These are phyloP conservation scores for Scolecobasidium constrictum DNA, from an alignment of 2,329 filamentous ascomycete genomes.

Conservation along the genomic window DNA sequence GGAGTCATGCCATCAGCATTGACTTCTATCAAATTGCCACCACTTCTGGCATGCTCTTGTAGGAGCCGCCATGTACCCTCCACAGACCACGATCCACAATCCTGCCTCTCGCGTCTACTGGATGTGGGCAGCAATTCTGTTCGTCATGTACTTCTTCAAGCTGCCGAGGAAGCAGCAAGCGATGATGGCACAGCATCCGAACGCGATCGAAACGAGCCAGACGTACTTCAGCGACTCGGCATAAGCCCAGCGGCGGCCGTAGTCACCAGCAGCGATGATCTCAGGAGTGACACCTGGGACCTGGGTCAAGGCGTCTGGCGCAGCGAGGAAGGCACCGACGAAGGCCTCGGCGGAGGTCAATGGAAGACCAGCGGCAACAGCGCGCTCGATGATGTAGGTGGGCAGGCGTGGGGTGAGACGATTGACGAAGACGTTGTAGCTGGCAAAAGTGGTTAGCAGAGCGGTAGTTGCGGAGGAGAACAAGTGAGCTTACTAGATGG, in stretches of 20 bases:
- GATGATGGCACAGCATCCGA: conserved; percentile 3
- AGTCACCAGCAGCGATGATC: background rate
- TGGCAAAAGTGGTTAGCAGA: too few species aligned
- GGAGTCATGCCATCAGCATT: too few species aligned
- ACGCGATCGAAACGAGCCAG: conserved; percentile 4
- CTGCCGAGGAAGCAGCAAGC: conserved; percentile 1
- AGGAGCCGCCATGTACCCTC: too few species aligned
- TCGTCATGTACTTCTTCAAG: conserved; percentile 3
- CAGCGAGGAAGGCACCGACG: background rate
- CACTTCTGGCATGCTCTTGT: too few species aligned
- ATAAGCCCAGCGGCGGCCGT: conserved; percentile 1
- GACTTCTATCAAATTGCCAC: too few species aligned
- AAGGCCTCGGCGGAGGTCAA: background rate
- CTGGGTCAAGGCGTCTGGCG: background rate
- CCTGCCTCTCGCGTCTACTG: too few species aligned
- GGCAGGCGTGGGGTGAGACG: background rate
- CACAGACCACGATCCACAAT: too few species aligned
- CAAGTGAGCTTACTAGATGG: too few species aligned
- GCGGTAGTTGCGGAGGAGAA: too few species aligned
- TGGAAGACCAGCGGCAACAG: background rate
- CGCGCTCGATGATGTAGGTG: background rate
- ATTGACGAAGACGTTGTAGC: conserved; percentile 2
- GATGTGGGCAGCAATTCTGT: conserved; percentile 5
- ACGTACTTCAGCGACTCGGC: conserved; percentile 3
- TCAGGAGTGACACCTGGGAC: background rate